These are phyloP conservation scores for Phlyctochytrium bullatum DNA, from an alignment of 192 early-diverging fungal species.

Conservation along the genomic window DNA sequence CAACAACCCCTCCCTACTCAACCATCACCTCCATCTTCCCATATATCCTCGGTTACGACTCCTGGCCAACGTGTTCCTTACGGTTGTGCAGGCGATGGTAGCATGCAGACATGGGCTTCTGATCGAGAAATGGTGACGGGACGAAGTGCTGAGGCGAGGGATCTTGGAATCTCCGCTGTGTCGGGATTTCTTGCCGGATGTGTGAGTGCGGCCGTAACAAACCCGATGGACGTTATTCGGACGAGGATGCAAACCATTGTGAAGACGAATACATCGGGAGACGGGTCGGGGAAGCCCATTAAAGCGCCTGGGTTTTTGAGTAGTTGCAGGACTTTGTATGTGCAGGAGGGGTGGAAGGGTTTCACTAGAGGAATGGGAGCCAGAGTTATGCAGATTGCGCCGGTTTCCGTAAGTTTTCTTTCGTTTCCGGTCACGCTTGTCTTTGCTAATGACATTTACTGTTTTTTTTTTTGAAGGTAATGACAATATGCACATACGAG, in stretches of 20 bases:
- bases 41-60: no score
- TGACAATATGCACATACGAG: slow-evolving; percentile 22
- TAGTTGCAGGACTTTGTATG: background rate
- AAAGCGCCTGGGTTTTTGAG: background rate
- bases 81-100: no score
- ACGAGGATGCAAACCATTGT: slow-evolving; percentile 17
- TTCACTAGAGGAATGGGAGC: slow-evolving; percentile 25
- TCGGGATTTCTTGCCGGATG: slow-evolving; percentile 10
- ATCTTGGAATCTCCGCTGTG: background rate
- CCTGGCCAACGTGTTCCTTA: no score
- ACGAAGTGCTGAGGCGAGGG: no score
- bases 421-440: background rate
- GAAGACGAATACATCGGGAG: no score
- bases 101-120: no score
- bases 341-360: slow-evolving; percentile 10
- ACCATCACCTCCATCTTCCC: no score
- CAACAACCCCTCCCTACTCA: no score
- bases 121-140: no score
- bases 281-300: no score
- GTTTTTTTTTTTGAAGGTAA: background rate
- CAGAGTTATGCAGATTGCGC: slow-evolving; percentile 16
- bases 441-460: background rate
- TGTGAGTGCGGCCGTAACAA: slow-evolving; percentile 10
- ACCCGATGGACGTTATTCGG: slow-evolving; percentile 25
- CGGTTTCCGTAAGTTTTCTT: slow-evolving; percentile 14